phyloP scores from a whole-genome alignment of 2,329 filamentous ascomycete species.

The Fusarium armeniacum region DNA sequence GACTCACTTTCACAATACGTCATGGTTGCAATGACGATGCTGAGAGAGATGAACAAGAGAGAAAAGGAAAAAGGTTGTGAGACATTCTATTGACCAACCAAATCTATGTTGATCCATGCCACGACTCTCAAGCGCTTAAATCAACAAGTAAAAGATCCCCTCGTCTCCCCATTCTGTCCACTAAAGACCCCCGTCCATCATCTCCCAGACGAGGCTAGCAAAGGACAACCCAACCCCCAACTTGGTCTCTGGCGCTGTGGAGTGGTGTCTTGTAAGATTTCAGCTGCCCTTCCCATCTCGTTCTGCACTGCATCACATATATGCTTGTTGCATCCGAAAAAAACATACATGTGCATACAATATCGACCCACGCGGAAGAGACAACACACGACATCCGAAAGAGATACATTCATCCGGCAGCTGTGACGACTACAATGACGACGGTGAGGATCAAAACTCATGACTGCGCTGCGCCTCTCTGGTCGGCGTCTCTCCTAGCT shows the following conservation, averaged over 20 bases:
- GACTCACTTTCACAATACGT: slow-evolving; percentile 21
- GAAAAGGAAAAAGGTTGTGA: slow-evolving; percentile 12
- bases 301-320: neutral
- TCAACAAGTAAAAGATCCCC: slow-evolving; percentile 14
- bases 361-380: slow-evolving; percentile 10
- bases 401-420: neutral
- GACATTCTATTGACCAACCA: slow-evolving; percentile 32
- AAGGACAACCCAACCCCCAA: slow-evolving; percentile 24
- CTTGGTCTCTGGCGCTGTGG: neutral
- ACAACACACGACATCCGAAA: slow-evolving; percentile 19
- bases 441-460: slow-evolving; percentile 2
- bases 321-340: slow-evolving; percentile 18
- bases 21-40: slow-evolving; percentile 38
- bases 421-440: neutral
- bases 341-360: slow-evolving; percentile 21
- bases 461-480: slow-evolving; percentile 29
- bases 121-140: slow-evolving; percentile 13
- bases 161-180: slow-evolving; percentile 6
- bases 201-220: slow-evolving; percentile 27
- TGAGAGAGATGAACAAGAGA: slow-evolving; percentile 1
- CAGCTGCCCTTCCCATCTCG: slow-evolving; percentile 19
- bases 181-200: slow-evolving; percentile 27
- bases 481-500: slow-evolving; percentile 12
- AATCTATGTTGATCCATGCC: slow-evolving; percentile 35
- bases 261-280: slow-evolving; percentile 15